phyloP scores from a whole-genome alignment of 2,329 filamentous ascomycete genomes.

The Zalaria obscura region DNA sequence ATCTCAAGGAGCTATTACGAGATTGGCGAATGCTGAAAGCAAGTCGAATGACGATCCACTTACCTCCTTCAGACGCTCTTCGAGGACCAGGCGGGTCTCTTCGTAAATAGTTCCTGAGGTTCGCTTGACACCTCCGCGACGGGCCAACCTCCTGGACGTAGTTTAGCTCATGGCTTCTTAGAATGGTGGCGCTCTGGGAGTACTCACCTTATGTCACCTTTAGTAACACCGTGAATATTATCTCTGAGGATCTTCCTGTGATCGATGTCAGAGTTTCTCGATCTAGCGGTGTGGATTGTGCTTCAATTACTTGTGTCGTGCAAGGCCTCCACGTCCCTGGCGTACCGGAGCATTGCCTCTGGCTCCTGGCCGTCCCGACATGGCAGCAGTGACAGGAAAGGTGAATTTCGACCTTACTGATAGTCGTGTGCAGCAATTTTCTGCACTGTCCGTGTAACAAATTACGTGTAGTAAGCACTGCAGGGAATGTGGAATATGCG shows the following conservation, averaged over 20 bases:
- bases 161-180: not conserved
- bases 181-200: not conserved
- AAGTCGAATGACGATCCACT: slow-evolving; percentile 56
- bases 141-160: slow-evolving; percentile 47
- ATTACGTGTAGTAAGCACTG: too few species aligned
- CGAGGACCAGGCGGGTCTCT: slow-evolving; percentile 41
- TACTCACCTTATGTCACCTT: slow-evolving; percentile 3
- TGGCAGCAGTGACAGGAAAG: too few species aligned
- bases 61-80: slow-evolving; percentile 39
- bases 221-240: slow-evolving; percentile 5
- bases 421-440: too few species aligned
- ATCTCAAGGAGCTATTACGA: slow-evolving; percentile 1
- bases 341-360: too few species aligned
- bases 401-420: too few species aligned
- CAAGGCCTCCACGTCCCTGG: too few species aligned
- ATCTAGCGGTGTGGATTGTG: too few species aligned
- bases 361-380: too few species aligned
- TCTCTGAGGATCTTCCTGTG: slow-evolving; percentile 5
- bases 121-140: slow-evolving; percentile 63
- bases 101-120: slow-evolving; percentile 53
- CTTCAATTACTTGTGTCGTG: too few species aligned
- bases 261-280: too few species aligned
- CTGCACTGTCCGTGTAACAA: too few species aligned
- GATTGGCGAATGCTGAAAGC: slow-evolving; percentile 18
- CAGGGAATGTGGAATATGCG: too few species aligned